phyloP scores from a whole-genome alignment of 495 filamentous ascomycete species.

The Aspergillus baeticus region DNA sequence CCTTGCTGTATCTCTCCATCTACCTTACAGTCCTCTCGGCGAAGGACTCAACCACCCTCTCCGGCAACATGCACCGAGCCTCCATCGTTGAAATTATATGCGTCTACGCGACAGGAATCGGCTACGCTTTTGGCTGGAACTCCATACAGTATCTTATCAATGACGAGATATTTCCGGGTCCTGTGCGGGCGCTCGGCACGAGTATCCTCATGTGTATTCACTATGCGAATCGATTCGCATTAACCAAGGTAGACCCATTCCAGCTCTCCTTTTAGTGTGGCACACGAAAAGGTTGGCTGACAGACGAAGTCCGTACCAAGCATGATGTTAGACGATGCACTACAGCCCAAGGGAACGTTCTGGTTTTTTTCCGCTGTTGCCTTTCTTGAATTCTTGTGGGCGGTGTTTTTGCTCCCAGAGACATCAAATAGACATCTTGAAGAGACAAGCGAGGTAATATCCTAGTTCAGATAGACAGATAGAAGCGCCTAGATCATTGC shows the following conservation, averaged over 20 bases:
- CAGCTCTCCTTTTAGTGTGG: neutral
- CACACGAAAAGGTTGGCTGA: neutral
- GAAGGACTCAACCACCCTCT: neutral
- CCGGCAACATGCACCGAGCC: slow-evolving; percentile 13
- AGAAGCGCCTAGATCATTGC: no score
- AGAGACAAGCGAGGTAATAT: no score
- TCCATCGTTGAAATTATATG: slow-evolving; percentile 51
- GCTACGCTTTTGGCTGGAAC: slow-evolving; percentile 69
- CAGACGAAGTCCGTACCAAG: slow-evolving; percentile 33
- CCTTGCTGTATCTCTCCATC: no score
- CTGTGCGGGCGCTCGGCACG: slow-evolving; percentile 21
- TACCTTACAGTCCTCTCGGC: no score
- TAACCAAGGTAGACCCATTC: slow-evolving; percentile 31
- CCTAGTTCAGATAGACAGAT: no score
- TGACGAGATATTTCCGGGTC: slow-evolving; percentile 62
- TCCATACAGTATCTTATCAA: slow-evolving; percentile 66
- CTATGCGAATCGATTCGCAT: slow-evolving; percentile 61
- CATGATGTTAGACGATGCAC: slow-evolving; percentile 40
- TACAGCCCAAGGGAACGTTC: slow-evolving; percentile 48
- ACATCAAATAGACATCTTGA: no score
- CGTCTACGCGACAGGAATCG: slow-evolving; percentile 55
- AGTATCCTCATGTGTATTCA: slow-evolving; percentile 45
- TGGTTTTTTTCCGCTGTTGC: slow-evolving; percentile 60
- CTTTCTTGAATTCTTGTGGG: slow-evolving; percentile 9
- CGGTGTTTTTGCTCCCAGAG: no score